These are phyloP conservation scores for Kwoniella dejecticola DNA, from an alignment of 768 basidiomycete genomes.

Conservation along the genomic window DNA sequence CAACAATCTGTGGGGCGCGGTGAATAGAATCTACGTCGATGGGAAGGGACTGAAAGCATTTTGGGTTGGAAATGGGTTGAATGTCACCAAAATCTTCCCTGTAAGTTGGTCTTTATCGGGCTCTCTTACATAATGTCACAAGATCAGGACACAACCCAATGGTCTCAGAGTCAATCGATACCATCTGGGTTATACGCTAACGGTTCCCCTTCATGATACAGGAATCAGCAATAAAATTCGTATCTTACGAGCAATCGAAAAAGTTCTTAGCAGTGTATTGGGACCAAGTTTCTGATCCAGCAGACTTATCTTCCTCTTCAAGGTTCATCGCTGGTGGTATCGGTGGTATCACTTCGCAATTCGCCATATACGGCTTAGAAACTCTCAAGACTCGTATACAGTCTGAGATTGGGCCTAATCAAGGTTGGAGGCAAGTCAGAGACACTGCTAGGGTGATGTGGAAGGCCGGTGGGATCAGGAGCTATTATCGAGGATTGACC, in stretches of 20 bases:
- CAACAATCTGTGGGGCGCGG: conserved; percentile 66
- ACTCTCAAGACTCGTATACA: conserved; percentile 99
- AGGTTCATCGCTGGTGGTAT: conserved; percentile 94
- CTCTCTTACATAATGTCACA: not conserved
- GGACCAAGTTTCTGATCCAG: conserved; percentile 84
- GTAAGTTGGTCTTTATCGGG: conserved; percentile 37
- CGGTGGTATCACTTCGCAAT: conserved; percentile 73
- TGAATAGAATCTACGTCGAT: conserved; percentile 80
- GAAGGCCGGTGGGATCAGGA: conserved; percentile 72
- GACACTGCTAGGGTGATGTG: conserved; percentile 74
- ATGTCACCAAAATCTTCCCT: conserved; percentile 92
- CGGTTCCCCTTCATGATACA: too few species aligned
- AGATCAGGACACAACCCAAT: too few species aligned
- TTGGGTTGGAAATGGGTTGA: conserved; percentile 92
- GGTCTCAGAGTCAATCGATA: too few species aligned
- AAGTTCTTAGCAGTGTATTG: conserved; percentile 86
- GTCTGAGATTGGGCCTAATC: conserved; percentile 66
- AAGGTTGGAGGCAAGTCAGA: conserved; percentile 58
- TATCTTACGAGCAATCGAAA: conserved; percentile 93
- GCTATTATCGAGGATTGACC: conserved; percentile 86
- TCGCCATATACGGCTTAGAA: conserved; percentile 88
- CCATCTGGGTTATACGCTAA: not conserved
- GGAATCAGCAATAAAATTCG: conserved; percentile 98
- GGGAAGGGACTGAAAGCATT: conserved; percentile 81
- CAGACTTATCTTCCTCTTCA: conserved; percentile 85